Evolutionary conservation across 495 filamentous ascomycete species (phyloP).

Genomic region (Platismatia glauca): DNA sequence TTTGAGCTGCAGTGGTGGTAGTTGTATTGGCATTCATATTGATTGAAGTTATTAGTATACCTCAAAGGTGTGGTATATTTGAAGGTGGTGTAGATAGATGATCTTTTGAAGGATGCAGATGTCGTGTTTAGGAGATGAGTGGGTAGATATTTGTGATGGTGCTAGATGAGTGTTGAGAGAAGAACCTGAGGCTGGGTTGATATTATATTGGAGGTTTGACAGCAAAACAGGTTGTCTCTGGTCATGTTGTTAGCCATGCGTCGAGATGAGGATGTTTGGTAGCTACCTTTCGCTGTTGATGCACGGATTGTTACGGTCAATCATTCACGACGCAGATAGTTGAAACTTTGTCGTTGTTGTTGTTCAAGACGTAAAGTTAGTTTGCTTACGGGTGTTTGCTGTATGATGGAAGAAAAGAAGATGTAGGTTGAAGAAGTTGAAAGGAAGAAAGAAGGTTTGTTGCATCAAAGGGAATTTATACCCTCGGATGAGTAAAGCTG

Average conservation of each 20-base stretch:
- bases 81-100: not conserved
- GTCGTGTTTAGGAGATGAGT: not conserved
- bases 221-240: not conserved
- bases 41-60: not conserved
- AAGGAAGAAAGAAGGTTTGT: constrained; percentile 9
- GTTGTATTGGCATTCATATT: not conserved
- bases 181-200: not conserved
- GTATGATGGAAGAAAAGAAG: not conserved
- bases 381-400: constrained; percentile 4
- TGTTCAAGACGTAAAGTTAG: not conserved
- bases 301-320: not conserved
- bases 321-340: constrained; percentile 3
- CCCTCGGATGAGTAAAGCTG: not conserved
- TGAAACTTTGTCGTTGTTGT: not conserved
- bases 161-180: not conserved
- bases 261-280: not conserved
- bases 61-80: not conserved
- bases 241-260: not conserved
- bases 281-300: not conserved
- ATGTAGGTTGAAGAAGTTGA: too few relatives aligned
- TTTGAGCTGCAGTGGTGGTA: not conserved
- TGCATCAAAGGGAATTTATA: constrained; percentile 14
- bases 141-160: not conserved
- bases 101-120: not conserved
- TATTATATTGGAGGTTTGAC: constrained; percentile 1